phyloP scores from a whole-genome alignment of 768 basidiomycete species.

The Imleria badia region DNA sequence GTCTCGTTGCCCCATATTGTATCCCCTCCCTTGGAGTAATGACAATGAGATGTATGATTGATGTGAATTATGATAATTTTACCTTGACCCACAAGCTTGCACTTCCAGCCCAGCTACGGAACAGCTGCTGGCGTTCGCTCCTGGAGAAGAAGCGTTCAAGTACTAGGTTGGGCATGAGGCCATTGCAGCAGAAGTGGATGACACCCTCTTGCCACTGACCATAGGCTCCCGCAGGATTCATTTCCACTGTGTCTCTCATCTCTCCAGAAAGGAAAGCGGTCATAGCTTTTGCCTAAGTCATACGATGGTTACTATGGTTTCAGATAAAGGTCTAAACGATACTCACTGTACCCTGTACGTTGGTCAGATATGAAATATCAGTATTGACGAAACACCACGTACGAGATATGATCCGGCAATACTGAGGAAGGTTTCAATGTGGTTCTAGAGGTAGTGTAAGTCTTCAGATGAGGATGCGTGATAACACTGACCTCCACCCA shows the following conservation, averaged over 20 bases:
- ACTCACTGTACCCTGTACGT: slow-evolving; percentile 68
- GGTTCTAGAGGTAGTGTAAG: slow-evolving; percentile 46
- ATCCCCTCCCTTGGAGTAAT: slow-evolving; percentile 63
- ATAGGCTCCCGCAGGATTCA: slow-evolving; percentile 79
- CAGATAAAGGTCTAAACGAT: background rate
- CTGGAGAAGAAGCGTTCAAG: slow-evolving; percentile 89
- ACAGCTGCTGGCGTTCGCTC: slow-evolving; percentile 83
- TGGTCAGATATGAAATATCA: background rate
- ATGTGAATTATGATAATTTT: background rate
- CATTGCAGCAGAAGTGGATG: background rate
- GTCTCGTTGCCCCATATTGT: slow-evolving; percentile 77
- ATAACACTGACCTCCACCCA: slow-evolving; percentile 80
- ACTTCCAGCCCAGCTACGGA: slow-evolving; percentile 94
- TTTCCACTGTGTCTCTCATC: slow-evolving; percentile 90
- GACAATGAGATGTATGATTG: background rate
- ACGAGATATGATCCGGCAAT: slow-evolving; percentile 88
- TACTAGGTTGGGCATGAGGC: slow-evolving; percentile 40
- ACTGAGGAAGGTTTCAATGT: slow-evolving; percentile 82
- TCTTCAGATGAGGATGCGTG: background rate
- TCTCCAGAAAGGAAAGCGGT: slow-evolving; percentile 93
- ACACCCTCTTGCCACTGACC: slow-evolving; percentile 38
- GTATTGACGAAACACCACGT: slow-evolving; percentile 20
- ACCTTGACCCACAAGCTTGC: slow-evolving; percentile 95
- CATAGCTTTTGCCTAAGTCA: slow-evolving; percentile 87
- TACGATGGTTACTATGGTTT: background rate